These are phyloP conservation scores for Chamaecrista fasciculata DNA, from an alignment of 306 rosid genomes.

Conservation along the genomic window DNA sequence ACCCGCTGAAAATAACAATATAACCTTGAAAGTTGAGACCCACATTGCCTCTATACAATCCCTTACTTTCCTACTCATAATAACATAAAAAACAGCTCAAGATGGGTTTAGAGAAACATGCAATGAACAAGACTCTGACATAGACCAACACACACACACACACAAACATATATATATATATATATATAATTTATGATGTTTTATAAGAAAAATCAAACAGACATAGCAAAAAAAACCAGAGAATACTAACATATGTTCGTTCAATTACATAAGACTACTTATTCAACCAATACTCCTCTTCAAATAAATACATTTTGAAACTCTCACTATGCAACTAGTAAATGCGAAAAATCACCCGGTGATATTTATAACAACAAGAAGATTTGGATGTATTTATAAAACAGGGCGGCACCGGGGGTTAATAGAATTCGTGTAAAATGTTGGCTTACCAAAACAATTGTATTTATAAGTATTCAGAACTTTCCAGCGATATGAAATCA, in stretches of 20 bases:
- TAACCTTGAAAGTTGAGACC: too few species aligned
- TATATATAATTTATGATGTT: neutral
- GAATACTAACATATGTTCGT: neutral
- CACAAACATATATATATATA: neutral
- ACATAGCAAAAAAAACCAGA: too few species aligned
- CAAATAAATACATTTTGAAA: neutral
- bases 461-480: too few species aligned
- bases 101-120: too few species aligned
- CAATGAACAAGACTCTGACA: too few species aligned
- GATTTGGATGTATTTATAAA: neutral
- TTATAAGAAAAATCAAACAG: neutral
- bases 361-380: too few species aligned
- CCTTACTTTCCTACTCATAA: too few species aligned
- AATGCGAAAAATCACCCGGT: neutral
- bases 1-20: too few species aligned
- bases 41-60: too few species aligned
- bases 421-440: neutral
- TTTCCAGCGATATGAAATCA: conserved; percentile 41
- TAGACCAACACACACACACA: too few species aligned
- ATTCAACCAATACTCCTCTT: neutral
- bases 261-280: neutral
- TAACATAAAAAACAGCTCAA: too few species aligned
- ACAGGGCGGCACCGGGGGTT: neutral
- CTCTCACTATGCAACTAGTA: neutral
- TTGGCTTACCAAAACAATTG: conserved; percentile 32